phyloP scores from a whole-genome alignment of 2,329 filamentous ascomycete species.

The Lecanoromycetidae sp. region DNA sequence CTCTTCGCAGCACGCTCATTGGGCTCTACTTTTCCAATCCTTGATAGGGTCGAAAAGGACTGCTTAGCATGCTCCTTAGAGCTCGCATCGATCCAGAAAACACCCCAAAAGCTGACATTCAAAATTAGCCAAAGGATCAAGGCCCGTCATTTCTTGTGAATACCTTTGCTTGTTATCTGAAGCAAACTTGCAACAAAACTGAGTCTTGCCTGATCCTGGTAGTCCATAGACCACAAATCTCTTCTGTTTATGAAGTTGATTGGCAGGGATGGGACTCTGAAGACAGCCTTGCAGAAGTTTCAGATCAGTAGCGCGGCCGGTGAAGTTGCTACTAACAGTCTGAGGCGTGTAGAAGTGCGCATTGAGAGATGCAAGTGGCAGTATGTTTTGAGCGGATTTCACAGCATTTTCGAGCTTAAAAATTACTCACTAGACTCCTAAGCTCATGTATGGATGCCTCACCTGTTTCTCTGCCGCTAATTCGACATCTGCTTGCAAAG shows the following conservation, averaged over 20 bases:
- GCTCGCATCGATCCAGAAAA: slow-evolving; percentile 18
- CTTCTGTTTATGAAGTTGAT: slow-evolving; percentile 1
- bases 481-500: not conserved
- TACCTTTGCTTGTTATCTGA: slow-evolving; percentile 4
- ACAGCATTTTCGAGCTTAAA: not conserved
- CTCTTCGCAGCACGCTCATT: slow-evolving; percentile 19
- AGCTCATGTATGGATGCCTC: not conserved
- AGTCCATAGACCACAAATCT: slow-evolving; percentile 14
- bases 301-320: slow-evolving; percentile 4
- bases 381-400: not conserved
- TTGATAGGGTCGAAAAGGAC: slow-evolving; percentile 12
- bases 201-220: slow-evolving; percentile 16
- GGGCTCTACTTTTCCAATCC: slow-evolving; percentile 16
- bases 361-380: slow-evolving; percentile 5
- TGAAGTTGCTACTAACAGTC: slow-evolving; percentile 11
- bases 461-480: not conserved
- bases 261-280: not conserved
- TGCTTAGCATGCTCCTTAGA: slow-evolving; percentile 12
- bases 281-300: slow-evolving; percentile 1
- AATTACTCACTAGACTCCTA: not conserved
- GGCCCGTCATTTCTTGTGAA: not conserved
- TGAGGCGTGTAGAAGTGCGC: slow-evolving; percentile 10
- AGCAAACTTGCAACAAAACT: slow-evolving; percentile 16
- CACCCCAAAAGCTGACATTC: slow-evolving; percentile 17
- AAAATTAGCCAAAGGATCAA: not conserved